Conservation (phyloP, 2,329 filamentous ascomycete species). For the Cryphonectria naterciae region DNA sequence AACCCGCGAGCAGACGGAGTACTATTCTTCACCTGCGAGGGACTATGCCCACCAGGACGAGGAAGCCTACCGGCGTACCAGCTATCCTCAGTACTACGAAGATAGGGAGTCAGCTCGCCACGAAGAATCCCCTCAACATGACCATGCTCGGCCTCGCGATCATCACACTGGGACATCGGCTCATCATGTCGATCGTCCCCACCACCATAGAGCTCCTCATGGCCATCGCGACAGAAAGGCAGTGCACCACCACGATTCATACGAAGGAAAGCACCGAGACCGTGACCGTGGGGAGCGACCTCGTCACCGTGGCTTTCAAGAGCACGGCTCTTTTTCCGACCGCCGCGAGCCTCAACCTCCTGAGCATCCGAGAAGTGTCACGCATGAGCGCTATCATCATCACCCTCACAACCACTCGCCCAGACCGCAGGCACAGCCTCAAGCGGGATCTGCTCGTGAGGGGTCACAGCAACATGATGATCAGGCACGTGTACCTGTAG, state of each 20-base stretch:
- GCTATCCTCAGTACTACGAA: neutral
- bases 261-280: neutral
- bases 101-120: neutral
- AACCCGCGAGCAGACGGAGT: conserved; percentile 24
- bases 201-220: neutral
- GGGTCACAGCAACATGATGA: neutral
- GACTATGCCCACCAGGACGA: too few relatives aligned
- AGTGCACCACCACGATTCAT: neutral
- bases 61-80: neutral
- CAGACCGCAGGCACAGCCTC: neutral
- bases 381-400: conserved; percentile 20
- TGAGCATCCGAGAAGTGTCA: conserved; percentile 3
- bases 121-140: neutral
- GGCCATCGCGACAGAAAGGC: neutral
- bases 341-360: neutral
- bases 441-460: neutral
- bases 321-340: neutral
- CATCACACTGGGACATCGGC: neutral
- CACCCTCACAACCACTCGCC: conserved; percentile 24
- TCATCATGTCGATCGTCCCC: neutral
- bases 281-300: neutral
- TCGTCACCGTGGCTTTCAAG: neutral
- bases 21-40: neutral
- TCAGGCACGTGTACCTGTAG: neutral
- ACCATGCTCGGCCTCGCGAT: neutral